Percentiles rank a stretch among this genome's conserved stretches.
These are phyloP conservation scores for Verticillium isaacii DNA, from an alignment of 2,329 filamentous ascomycete genomes.

Conservation along the genomic window DNA sequence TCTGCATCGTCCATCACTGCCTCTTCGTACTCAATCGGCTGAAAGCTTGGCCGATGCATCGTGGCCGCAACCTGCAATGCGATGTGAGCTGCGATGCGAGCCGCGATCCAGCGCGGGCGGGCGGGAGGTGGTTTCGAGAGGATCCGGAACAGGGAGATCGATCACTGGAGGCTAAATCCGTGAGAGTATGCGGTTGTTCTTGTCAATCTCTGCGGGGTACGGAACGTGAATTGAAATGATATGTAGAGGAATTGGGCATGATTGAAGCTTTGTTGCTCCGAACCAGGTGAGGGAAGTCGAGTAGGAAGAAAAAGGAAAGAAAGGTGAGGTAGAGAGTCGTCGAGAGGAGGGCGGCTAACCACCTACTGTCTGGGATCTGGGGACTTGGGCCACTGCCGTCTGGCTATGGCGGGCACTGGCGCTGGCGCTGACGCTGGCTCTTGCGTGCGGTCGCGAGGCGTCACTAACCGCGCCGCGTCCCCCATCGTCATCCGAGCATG, in stretches of 20 bases:
- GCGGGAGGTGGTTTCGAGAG: neutral
- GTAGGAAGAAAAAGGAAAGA: neutral
- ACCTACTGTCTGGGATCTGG: neutral
- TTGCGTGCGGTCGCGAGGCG: neutral
- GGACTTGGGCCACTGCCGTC: neutral
- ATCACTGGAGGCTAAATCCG: neutral
- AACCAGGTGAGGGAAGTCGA: neutral
- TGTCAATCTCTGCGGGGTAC: neutral
- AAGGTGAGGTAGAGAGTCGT: neutral
- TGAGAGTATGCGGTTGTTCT: neutral
- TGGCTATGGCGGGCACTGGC: too few species aligned
- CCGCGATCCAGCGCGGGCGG: neutral
- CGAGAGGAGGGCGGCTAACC: neutral
- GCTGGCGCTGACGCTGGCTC: neutral
- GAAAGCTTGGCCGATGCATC: neutral
- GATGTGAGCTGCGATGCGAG: neutral
- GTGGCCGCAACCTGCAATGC: neutral
- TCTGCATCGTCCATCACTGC: slow-evolving; percentile 25
- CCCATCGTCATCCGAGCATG: neutral
- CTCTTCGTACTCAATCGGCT: slow-evolving; percentile 20
- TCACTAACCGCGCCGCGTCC: neutral
- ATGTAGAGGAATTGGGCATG: neutral
- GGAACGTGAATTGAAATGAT: neutral
- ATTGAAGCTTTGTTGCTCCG: neutral
- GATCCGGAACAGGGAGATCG: neutral